Evolutionary conservation across 371 early-diverging fungal species (phyloP), one percentile per base, ranked within the genome.

Genomic region (Encephalitozoon cuniculi): DNA sequence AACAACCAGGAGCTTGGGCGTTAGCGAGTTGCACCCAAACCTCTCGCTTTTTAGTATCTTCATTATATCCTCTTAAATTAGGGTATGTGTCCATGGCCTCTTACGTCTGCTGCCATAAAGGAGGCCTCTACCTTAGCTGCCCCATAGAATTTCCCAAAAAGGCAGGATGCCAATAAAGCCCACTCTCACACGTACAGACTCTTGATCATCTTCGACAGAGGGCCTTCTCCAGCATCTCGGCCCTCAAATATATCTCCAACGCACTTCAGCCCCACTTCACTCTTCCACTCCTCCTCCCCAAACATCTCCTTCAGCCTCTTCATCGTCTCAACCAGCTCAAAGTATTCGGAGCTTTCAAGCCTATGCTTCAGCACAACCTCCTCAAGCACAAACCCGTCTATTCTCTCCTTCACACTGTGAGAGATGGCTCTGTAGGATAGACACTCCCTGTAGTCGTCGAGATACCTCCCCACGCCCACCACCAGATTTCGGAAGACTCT

Each of bases 321-420:
- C 39, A 64, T 68, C 43, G 75, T 75, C 9, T 5, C 40, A 64
- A 21, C 52, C 21, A 76, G 71, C 21, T 81, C 71, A 28, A 68
- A 51, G 68, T 66, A 75, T 32, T 77, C 70, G 0, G 71, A 53
- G 53, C 37, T 32, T 26, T 54, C 51, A 37, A 81, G 64, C 30
- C 34, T 43, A 34, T 34, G 28, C 53, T 59, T 75, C 49, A 73
- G 2, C 15, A 81, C 39, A 23, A 77, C 64, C 30, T 74, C 51
- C 8, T 80, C 71, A n/a, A 75, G 37, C n/a, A 81, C 28, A 72
- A 64, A 75, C 40, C 55, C 32, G 65, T 81, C 81, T 32, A 77
- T 74, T 25, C 28, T 40, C 12, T 67, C 68, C n/a, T 39, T 15
- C 1, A 74, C 7, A 5, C 39, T 5, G 6, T 28, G 34, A 37